A percentile compares a stretch with the other conserved stretches of the same genome.
These are phyloP conservation scores for Tricholoma bakamatsutake DNA, from an alignment of 768 basidiomycete species.

Conservation along the genomic window DNA sequence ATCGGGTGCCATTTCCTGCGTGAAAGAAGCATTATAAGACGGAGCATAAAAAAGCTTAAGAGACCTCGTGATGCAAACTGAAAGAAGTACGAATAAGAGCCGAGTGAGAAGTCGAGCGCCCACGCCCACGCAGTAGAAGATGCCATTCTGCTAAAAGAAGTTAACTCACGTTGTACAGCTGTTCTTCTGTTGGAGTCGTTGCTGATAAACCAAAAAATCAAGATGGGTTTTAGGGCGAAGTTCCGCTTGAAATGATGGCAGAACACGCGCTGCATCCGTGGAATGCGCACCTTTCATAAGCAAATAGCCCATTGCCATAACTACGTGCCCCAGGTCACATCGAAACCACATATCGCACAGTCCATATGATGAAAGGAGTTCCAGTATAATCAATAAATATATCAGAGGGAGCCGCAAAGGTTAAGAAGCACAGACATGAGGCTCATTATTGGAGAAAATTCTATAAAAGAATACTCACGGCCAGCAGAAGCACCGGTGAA, in stretches of 20 bases:
- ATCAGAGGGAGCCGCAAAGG: not conserved
- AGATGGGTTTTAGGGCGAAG: conserved; percentile 4
- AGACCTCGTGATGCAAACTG: not conserved
- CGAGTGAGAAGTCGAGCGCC: conserved; percentile 6
- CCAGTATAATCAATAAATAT: not conserved
- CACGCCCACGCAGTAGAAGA: conserved; percentile 1
- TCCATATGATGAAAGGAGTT: not conserved
- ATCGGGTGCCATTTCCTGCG: conserved; percentile 60
- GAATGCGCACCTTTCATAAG: conserved; percentile 51
- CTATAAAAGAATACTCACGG: conserved; percentile 32
- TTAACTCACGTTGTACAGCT: conserved; percentile 44
- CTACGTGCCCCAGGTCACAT: conserved; percentile 23
- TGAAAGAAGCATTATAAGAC: not conserved
- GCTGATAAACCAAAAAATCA: conserved; percentile 23
- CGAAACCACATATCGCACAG: not conserved
- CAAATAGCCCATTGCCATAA: conserved; percentile 50
- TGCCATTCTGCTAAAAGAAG: conserved; percentile 8
- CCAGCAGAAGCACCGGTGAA: conserved; percentile 40
- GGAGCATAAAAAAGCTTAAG: not conserved
- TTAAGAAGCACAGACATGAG: not conserved
- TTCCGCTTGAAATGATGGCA: not conserved
- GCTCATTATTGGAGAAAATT: not conserved
- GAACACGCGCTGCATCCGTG: conserved; percentile 9
- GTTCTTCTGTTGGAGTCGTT: conserved; percentile 47
- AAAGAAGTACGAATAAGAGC: conserved; percentile 1